Evolutionary conservation across 352 stramenopile genomes (phyloP), one percentile per base, ranked within the genome.

Genomic region (Aphanomyces stellatus): DNA sequence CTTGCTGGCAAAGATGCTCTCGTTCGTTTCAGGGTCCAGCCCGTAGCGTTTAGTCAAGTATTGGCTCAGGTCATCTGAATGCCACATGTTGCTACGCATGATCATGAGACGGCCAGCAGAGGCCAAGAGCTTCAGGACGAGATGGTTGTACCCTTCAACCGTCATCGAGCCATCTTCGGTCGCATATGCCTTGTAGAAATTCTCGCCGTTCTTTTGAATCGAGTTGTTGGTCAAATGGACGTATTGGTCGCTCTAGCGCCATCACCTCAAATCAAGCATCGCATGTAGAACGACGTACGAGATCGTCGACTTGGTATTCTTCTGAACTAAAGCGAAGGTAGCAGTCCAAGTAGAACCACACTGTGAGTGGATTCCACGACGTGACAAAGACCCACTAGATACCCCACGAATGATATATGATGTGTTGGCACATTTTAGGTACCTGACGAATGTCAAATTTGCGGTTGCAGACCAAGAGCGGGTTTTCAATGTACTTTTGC

Each of bases 161-260:
- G 40, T 66, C 69, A 87, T 81, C 46, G 74, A 73, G 30, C 80
- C 82, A 64, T 90, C 81, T 15, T 81, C 78, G 1, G 81, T 89
- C 1, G 73, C 71, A 66, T 92, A 91, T 15, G 83, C 76, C 53
- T 89, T 74, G 63, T 92, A 70, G 65, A 97, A 97, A 57, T 96
- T 94, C 66, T 95, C 81, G 53, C 76, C 90, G 69, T 95, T 83
- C 76, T 97, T 97, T 69, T 91, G 84, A 70, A 97, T 97, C 49
- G 78, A 95, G 77, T 97, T 98, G 76, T 98, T 98, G 33, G 92
- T 96, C 37, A 98, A 70, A 72, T 98, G 92, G 53, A 97, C 85
- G 78, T 93, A 97, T 63, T 82, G 75, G 69, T 98, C 90, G 13
- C 70, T 81, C 51, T 66, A 57, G 15, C 24, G 8, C 13, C 6